Conservation (phyloP, 495 filamentous ascomycete genomes). For the Pyronema omphalodes region DNA sequence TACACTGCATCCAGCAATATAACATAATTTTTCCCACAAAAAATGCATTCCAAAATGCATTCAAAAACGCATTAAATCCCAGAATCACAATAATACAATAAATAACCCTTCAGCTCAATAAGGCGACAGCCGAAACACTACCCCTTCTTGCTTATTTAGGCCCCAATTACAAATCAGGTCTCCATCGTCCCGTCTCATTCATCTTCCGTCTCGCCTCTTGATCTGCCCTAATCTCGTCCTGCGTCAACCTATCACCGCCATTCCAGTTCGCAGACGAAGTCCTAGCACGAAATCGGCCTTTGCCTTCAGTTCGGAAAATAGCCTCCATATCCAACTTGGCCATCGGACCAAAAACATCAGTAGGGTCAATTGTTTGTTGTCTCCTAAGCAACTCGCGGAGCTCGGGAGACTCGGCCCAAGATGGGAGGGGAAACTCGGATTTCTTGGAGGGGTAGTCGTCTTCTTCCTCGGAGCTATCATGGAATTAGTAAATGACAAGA, state of each 20-base stretch:
- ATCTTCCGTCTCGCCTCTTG: slow-evolving; percentile 61
- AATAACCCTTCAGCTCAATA: too few relatives aligned
- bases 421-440: slow-evolving; percentile 40
- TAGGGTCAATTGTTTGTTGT: slow-evolving; percentile 72
- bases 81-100: too few relatives aligned
- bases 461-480: slow-evolving; percentile 35
- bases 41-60: too few relatives aligned
- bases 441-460: slow-evolving; percentile 38
- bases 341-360: slow-evolving; percentile 76
- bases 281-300: slow-evolving; percentile 61
- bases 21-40: too few relatives aligned
- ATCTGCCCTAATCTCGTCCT: slow-evolving; percentile 72
- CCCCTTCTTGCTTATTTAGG: neutral
- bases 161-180: slow-evolving; percentile 26
- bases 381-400: slow-evolving; percentile 46
- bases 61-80: too few relatives aligned
- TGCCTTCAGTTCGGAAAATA: slow-evolving; percentile 69
- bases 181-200: slow-evolving; percentile 73
- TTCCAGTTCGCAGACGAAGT: slow-evolving; percentile 91
- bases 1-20: too few relatives aligned
- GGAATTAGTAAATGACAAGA: neutral
- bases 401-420: slow-evolving; percentile 72
- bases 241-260: slow-evolving; percentile 67
- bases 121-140: too few relatives aligned
- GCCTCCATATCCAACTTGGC: slow-evolving; percentile 81